phyloP scores from a whole-genome alignment of 352 stramenopile species.

The Globisporangium irregulare region DNA sequence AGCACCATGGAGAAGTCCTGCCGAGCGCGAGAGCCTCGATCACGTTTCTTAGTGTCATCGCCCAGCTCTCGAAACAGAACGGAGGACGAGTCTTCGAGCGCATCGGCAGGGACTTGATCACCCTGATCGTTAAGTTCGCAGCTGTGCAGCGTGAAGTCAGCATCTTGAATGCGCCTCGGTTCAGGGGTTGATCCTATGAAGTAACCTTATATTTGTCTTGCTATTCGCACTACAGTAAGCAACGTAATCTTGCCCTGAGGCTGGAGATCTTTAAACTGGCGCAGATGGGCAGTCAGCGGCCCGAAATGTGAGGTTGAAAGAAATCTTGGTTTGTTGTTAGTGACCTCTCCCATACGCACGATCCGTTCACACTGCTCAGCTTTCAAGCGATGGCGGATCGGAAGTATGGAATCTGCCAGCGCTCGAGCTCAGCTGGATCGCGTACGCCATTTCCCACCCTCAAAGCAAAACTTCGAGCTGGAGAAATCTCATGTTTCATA shows the following conservation, averaged over 20 bases:
- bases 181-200: not conserved
- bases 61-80: not conserved
- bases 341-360: not conserved
- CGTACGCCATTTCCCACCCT: constrained; percentile 5
- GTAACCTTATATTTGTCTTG: too few species aligned
- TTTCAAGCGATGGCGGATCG: not conserved
- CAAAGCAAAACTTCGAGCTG: constrained; percentile 6
- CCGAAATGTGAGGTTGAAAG: not conserved
- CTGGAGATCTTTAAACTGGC: not conserved
- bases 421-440: constrained; percentile 5
- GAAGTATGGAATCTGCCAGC: not conserved
- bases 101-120: not conserved
- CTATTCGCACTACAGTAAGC: not conserved
- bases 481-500: not conserved
- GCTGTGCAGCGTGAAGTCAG: not conserved
- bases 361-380: not conserved
- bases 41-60: not conserved
- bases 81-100: not conserved
- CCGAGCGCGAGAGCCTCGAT: not conserved
- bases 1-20: not conserved
- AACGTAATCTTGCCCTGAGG: not conserved
- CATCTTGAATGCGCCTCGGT: not conserved
- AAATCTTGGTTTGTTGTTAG: not conserved
- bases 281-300: not conserved
- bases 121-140: not conserved